Evolutionary conservation across 352 stramenopile species (phyloP).

Genomic region (Thraustochytrium striatum): DNA sequence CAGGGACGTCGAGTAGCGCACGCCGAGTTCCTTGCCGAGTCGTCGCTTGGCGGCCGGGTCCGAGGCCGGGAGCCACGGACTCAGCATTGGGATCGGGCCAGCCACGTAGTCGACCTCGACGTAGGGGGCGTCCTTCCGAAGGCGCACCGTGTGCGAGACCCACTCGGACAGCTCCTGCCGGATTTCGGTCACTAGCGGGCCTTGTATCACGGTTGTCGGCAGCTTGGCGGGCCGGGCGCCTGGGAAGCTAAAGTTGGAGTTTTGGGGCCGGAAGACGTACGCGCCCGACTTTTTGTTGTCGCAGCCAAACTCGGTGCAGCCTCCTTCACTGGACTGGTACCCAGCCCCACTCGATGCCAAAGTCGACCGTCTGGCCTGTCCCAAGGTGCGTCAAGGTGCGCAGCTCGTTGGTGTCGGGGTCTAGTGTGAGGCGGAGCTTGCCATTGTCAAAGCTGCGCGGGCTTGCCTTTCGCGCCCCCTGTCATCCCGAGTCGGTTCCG

Average conservation of each 20-base stretch:
- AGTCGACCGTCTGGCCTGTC: background rate
- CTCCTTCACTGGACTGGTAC: constrained; percentile 17
- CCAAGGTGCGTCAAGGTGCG: constrained; percentile 40
- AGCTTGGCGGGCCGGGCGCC: background rate
- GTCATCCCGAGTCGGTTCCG: background rate
- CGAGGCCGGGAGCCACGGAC: background rate
- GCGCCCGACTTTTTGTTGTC: constrained; percentile 69
- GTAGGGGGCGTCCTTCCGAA: constrained; percentile 76
- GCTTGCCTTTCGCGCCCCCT: background rate
- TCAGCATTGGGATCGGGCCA: constrained; percentile 64
- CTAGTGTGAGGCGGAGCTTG: constrained; percentile 34
- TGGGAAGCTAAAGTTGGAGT: constrained; percentile 60
- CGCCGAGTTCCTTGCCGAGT: constrained; percentile 24
- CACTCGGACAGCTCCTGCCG: constrained; percentile 73
- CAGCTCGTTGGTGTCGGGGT: constrained; percentile 3
- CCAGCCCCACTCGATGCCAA: background rate
- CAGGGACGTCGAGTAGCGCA: constrained; percentile 20
- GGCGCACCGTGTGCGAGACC: constrained; percentile 81
- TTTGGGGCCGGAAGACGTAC: constrained; percentile 88
- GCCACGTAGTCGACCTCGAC: constrained; percentile 91
- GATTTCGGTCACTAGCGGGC: constrained; percentile 59
- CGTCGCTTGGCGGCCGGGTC: background rate
- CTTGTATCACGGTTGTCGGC: constrained; percentile 63
- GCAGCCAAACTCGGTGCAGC: background rate
- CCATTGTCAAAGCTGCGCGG: constrained; percentile 46